Base-by-base conservation (phyloP, 192 early-diverging fungal species). In the Backusella sp. region DNA sequence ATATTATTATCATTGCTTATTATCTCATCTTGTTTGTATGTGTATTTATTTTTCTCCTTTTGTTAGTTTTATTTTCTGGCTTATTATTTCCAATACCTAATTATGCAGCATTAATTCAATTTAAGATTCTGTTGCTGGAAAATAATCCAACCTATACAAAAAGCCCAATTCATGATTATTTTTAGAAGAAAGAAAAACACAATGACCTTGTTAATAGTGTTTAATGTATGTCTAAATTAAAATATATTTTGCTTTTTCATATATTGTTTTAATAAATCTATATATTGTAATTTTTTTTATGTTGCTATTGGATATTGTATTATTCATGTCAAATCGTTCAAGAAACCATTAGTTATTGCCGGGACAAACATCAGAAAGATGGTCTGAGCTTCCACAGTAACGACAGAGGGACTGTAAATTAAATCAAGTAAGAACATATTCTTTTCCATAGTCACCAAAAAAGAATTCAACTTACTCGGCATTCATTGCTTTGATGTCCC, bases 401-500 rank as follows among this genome's bases (percentile, higher is more conserved):
- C 77, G 77, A 62, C 77, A 78, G 2, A 68, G 26, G 28, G 34
- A 59, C 70, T 77, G 41, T 42, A 17, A 23, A 39, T 35, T 65
- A 37, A 65, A 23, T 41, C 17, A 28, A 68, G 28, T 76, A 1
- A 62, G 15, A 68, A 19, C 11, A n/a, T 17, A 19, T 19, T 49
- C 46, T 12, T 11, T 28, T 62, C n/a, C 2, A 73, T 39, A 62
- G 21, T 46, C 4, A 21, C 1, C 30, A 32, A 32, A 32, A 32
- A 32, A 12, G 21, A 66, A 42, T 70, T 8, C 34, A 34, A 17
- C 35, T 56, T 73, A 78, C 76, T 36, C 76, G 77, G 68, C 86
- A 87, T 5, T 83, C 83, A 23, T 80, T 52, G 65, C 87, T 88
- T 26, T 73, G 49, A 69, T 88, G 87, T 6, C 86, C 84, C 44